Base-by-base conservation (phyloP, 768 basidiomycete genomes). In the Hygrophorus russula region DNA sequence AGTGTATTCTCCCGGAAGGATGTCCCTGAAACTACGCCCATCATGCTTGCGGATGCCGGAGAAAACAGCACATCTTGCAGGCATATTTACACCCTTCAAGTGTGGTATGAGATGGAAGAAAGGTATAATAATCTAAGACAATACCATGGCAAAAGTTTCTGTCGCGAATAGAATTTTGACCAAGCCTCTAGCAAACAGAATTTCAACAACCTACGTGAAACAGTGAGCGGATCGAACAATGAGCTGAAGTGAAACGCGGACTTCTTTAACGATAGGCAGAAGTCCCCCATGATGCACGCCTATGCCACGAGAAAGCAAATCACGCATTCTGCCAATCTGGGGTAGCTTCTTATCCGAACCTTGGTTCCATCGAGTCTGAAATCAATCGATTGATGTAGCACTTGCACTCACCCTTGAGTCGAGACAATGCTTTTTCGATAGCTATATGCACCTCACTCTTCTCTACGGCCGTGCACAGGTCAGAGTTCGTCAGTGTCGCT, bases 81-180 rank as follows among this genome's bases (percentile, higher is more conserved):
- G 96, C 96, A 99, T 99, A 62, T 99, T 99, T 43, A 99, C 96
- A 39, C 96, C 96, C 93, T 97, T 39, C 37, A 39, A 19, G 37
- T 24, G 5, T 29, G n/a, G 13, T 39, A 2, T 33, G 18, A n/a
- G 31, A 12, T 36, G 47, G 46, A 27, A 39, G 14, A n/a, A 9
- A 32, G 12, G n/a, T 20, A 17, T n/a, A 43, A 17, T 32, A 36
- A 14, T 8, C 14, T 33, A 19, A 36, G 9, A 24, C 15, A 55
- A 45, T 44, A 91, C 93, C 94, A 99, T 98, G 0, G 94, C 94
- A 59, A 99, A 99, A 0, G 96, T 99, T 64, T 99, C 96, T 4
- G 96, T 99, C 1, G 96, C 96, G 58, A 99, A 99, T 5, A 99
- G 66, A 15, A 96, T 78, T 62, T 97, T 98, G 48, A 99, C 93